Evolutionary conservation across 192 early-diverging fungal genomes (phyloP), one percentile per base, ranked within the genome.

Genomic region (Ramicandelaber brevisporus): DNA sequence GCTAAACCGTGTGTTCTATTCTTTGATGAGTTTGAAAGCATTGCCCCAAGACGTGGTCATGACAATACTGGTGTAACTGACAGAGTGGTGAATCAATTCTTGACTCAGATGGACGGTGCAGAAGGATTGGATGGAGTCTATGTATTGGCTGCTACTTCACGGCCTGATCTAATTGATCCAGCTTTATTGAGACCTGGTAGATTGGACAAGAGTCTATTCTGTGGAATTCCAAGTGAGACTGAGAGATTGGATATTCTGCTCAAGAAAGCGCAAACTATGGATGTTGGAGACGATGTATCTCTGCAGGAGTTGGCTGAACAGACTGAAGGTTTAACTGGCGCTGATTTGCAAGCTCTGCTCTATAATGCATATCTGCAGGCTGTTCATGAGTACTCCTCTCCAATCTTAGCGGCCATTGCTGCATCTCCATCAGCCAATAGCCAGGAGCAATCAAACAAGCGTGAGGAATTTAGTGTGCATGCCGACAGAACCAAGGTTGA

Each of bases 11-110:
- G 92, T 33, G 73, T 89, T 3, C 41, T 95, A 27, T 98, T 98
- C 41, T 98, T 98, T 55, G 92, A 98, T 41, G 92, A 98, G 52
- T 89, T 98, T 57, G 92, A 98, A 38, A 61, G 79, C 20, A 85
- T 98, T 53, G 92, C 92, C 0, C 92, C 92, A 18, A 60, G 84
- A 18, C 65, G 87, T 45, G 92, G 92, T n/a, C 80, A 85, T 23
- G 92, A 98, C 40, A 93, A 87, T 44, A 87, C 88, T 4, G 92
- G 92, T 30, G 92, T 98, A 3, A 98, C 92, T 0, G 92, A 98
- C 44, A 65, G 92, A 21, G 88, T 98, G 0, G 92, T 98, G 11
- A 98, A 98, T 49, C 92, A 98, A 50, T 73, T 98, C 58, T 37
- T 98, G 43, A 98, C 92, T 3, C 76, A 86, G 41, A 90, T 98